Conservation (phyloP, 257 asterid genomes). For the Solanum sitiens region DNA sequence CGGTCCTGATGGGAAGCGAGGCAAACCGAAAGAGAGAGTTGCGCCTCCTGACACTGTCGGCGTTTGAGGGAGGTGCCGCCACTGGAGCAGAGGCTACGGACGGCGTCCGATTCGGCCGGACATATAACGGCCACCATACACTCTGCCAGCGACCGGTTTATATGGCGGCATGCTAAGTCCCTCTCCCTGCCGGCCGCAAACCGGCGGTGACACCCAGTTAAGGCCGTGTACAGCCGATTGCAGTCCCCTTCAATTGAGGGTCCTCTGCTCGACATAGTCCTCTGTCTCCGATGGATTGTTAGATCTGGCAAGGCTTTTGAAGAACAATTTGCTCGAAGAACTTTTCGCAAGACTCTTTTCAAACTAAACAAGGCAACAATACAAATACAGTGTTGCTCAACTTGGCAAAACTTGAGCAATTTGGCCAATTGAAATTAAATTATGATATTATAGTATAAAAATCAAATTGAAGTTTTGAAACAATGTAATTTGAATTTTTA, state of each 20-base stretch:
- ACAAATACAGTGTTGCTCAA: background rate
- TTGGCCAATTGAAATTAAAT: background rate
- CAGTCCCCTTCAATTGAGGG: slow-evolving; percentile 14
- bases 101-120: slow-evolving; percentile 66
- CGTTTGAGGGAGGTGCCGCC: slow-evolving; percentile 86
- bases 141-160: slow-evolving; percentile 65
- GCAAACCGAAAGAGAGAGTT: slow-evolving; percentile 62
- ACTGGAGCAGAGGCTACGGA: slow-evolving; percentile 73
- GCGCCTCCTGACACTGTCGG: slow-evolving; percentile 69
- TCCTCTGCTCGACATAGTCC: background rate
- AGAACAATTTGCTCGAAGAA: background rate
- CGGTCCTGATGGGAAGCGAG: slow-evolving; percentile 39
- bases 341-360: background rate
- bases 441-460: too few species aligned
- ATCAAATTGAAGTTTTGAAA: too few species aligned
- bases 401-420: background rate
- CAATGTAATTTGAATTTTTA: too few species aligned
- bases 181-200: slow-evolving; percentile 50
- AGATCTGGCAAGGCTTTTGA: background rate
- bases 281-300: background rate
- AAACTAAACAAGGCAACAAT: background rate
- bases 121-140: slow-evolving; percentile 65
- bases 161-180: slow-evolving; percentile 73
- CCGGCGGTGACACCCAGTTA: slow-evolving; percentile 68
- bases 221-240: slow-evolving; percentile 50